These are phyloP conservation scores for Phaffia australis DNA, from an alignment of 768 basidiomycete genomes.

Conservation along the genomic window DNA sequence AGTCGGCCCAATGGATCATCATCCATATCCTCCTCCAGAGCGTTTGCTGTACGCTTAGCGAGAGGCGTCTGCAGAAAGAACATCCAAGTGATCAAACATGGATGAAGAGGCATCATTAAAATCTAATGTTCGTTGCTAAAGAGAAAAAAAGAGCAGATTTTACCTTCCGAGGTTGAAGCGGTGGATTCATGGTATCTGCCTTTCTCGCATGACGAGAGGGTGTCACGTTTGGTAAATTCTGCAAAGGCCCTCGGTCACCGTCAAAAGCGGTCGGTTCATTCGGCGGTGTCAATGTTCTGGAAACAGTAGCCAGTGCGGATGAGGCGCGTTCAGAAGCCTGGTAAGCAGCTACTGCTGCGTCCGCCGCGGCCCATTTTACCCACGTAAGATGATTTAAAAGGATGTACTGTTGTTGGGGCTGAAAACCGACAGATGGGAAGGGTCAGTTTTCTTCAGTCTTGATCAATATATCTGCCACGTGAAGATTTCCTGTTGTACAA, in stretches of 20 bases:
- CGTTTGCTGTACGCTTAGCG: constrained; percentile 13
- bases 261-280: constrained; percentile 19
- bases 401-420: constrained; percentile 58
- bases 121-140: neutral
- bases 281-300: neutral
- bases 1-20: constrained; percentile 19
- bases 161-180: constrained; percentile 56
- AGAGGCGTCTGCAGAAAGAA: constrained; percentile 11
- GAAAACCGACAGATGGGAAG: constrained; percentile 5
- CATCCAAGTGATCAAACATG: too few relatives aligned
- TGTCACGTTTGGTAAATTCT: constrained; percentile 59
- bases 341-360: constrained; percentile 44
- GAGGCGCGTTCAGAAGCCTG: constrained; percentile 42
- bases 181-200: constrained; percentile 60
- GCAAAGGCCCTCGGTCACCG: constrained; percentile 19
- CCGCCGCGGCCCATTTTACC: constrained; percentile 82
- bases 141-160: neutral
- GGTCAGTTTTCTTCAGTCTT: neutral
- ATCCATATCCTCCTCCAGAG: constrained; percentile 12
- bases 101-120: neutral
- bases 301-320: neutral
- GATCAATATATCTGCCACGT: neutral
- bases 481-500: neutral
- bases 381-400: constrained; percentile 89
- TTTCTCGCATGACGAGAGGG: constrained; percentile 64